Evolutionary conservation across 192 early-diverging fungal genomes (phyloP).

Genomic region (Linnemannia exigua): DNA sequence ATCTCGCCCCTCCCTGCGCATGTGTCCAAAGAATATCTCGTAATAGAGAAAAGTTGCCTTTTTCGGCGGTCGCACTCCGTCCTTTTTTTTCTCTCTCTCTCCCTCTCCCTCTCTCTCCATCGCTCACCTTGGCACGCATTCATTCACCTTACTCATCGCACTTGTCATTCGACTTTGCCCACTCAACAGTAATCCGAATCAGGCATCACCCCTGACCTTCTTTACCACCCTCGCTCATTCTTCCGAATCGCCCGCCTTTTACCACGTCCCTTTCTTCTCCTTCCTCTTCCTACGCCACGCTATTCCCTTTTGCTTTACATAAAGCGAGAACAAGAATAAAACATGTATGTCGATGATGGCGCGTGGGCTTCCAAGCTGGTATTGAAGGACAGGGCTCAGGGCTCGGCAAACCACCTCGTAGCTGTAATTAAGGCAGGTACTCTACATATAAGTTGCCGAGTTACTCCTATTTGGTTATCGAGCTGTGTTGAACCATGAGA

Average conservation of each 20-base stretch:
- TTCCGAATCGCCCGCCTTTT: background rate
- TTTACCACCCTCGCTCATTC: background rate
- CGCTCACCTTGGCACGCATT: background rate
- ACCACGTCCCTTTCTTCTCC: background rate
- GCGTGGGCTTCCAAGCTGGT: conserved; percentile 41
- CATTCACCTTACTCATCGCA: background rate
- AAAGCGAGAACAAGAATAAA: background rate
- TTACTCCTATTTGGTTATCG: background rate
- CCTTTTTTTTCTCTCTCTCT: background rate
- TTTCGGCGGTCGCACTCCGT: background rate
- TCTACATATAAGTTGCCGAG: background rate
- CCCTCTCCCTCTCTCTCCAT: background rate
- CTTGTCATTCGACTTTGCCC: too few species aligned
- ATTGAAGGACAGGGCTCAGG: conserved; percentile 49
- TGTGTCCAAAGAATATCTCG: too few species aligned
- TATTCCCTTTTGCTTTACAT: background rate
- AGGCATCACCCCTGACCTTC: background rate
- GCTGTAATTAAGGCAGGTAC: conserved; percentile 47
- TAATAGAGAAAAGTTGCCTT: too few species aligned
- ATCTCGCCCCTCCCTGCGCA: too few species aligned
- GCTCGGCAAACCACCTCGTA: conserved; percentile 29
- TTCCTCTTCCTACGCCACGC: background rate
- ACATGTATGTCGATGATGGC: conserved; percentile 51
- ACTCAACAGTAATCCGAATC: background rate
- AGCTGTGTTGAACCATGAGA: background rate